phyloP scores from a whole-genome alignment of 441 rosid species.

The Pelargonium citronellum region DNA sequence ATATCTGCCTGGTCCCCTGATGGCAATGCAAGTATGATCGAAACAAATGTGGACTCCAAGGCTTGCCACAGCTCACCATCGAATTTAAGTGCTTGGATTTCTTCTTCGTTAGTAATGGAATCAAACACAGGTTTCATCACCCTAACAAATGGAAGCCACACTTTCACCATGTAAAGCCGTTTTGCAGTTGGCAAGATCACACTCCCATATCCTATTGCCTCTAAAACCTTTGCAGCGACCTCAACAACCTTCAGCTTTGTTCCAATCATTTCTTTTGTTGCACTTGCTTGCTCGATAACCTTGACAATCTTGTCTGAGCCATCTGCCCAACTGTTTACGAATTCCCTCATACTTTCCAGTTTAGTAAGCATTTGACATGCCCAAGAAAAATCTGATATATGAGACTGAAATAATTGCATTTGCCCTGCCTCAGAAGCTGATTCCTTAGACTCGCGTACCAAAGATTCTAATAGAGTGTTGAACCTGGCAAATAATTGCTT shows the following conservation, averaged over 20 bases:
- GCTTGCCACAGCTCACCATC: slow-evolving; percentile 85
- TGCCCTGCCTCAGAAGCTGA: slow-evolving; percentile 29
- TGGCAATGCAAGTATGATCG: slow-evolving; percentile 65
- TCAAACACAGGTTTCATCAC: slow-evolving; percentile 57
- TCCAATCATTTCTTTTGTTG: slow-evolving; percentile 36
- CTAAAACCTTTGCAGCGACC: slow-evolving; percentile 68
- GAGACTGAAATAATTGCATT: slow-evolving; percentile 35
- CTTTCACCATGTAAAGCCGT: slow-evolving; percentile 59
- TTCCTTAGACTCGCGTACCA: slow-evolving; percentile 30
- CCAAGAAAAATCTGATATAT: slow-evolving; percentile 69
- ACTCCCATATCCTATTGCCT: slow-evolving; percentile 64
- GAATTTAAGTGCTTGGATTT: slow-evolving; percentile 32
- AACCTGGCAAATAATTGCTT: slow-evolving; percentile 44
- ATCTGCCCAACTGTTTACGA: slow-evolving; percentile 69
- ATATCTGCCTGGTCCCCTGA: slow-evolving; percentile 75
- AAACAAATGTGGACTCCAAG: slow-evolving; percentile 66
- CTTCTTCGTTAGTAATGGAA: slow-evolving; percentile 31
- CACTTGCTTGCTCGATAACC: slow-evolving; percentile 33
- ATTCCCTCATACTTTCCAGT: slow-evolving; percentile 68
- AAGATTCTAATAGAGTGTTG: slow-evolving; percentile 42
- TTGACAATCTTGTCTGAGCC: slow-evolving; percentile 58
- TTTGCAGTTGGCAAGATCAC: slow-evolving; percentile 65
- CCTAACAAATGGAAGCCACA: slow-evolving; percentile 88
- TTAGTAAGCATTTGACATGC: slow-evolving; percentile 64
- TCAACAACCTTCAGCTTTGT: slow-evolving; percentile 54